Base-by-base conservation (phyloP, 2,329 filamentous ascomycete genomes). In the Aureobasidium musti region DNA sequence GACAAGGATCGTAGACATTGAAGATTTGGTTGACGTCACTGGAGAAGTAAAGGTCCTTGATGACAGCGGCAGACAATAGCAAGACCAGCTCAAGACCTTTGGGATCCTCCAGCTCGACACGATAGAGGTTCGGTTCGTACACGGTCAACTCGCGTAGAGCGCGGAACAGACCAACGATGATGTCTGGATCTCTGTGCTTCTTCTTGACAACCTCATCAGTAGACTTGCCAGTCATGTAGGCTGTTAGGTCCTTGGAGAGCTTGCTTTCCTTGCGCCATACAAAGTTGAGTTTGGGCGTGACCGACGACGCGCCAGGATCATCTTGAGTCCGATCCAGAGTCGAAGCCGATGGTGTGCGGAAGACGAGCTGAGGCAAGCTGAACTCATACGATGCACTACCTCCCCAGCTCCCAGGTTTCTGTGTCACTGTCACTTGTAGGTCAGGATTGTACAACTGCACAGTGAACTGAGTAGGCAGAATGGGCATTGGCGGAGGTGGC, bases 381-480 rank as follows among this genome's bases (percentile, higher is more conserved):
- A 99, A 98, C 70, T 95, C 91, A 89, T 94, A 99, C 64, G 86
- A 86, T 63, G 92, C 87, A 17, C 87, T 88, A 68, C 87, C 89
- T 69, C 89, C 92, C 89, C 92, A 96, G 68, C 89, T 88, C 39
- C 90, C 89, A 47, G 88, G 84, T 71, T 90, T 87, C 73, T 88
- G 85, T 72, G 85, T 87, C 41, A 98, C 85, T 0, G 82, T 73
- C 23, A 98, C 82, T 72, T 90, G 85, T 77, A 95, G 92, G 76
- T 98, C 94, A 0, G 95, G 95, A 75, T 97, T 95, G 82, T 97
- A 98, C 3, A 99, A 87, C 72, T 94, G 89, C 45, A 98, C 84
- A n/a, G 84, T 83, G 76, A 98, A 97, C 63, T 86, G 82, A 66
- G 89, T 88, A 0, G 94, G 93, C 33, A 91, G 85, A 39, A 91